Percentiles rank a stretch among this genome's conserved stretches.
Conservation (phyloP, 2,329 filamentous ascomycete genomes). For the Eutypella sp. region DNA sequence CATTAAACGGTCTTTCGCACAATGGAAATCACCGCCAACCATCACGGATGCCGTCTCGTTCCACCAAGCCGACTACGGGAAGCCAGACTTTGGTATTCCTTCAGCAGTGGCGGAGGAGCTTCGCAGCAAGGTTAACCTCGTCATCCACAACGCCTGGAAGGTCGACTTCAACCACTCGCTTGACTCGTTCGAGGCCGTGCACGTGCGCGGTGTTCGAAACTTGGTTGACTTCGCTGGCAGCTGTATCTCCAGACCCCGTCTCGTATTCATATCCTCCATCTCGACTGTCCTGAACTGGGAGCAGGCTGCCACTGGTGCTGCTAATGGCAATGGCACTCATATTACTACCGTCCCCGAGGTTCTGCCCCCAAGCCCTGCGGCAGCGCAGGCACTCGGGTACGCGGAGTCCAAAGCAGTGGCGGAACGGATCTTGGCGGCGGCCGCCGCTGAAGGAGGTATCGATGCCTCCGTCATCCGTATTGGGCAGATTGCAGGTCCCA, state of each 20-base stretch:
- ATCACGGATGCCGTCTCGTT: slow-evolving; percentile 1
- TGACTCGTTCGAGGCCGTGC: slow-evolving; percentile 11
- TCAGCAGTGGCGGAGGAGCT: slow-evolving; percentile 1
- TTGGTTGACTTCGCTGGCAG: slow-evolving; percentile 9
- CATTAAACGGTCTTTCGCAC: slow-evolving; percentile 3
- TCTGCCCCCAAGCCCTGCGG: slow-evolving; percentile 2
- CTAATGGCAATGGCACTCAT: not conserved
- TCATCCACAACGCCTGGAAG: slow-evolving; percentile 21
- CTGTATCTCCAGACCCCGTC: slow-evolving; percentile 1
- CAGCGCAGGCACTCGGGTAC: slow-evolving; percentile 11
- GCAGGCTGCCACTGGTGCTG: not conserved
- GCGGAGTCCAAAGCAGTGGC: slow-evolving; percentile 11
- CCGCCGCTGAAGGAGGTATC: slow-evolving; percentile 1
- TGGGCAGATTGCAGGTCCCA: slow-evolving; percentile 16
- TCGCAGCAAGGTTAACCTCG: not conserved
- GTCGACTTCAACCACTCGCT: slow-evolving; percentile 19
- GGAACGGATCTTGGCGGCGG: slow-evolving; percentile 10
- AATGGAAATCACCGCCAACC: slow-evolving; percentile 3
- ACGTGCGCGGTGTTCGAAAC: slow-evolving; percentile 12
- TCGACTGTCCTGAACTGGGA: slow-evolving; percentile 11
- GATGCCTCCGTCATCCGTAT: slow-evolving; percentile 9
- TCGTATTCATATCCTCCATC: slow-evolving; percentile 18
- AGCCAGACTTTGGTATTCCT: slow-evolving; percentile 2
- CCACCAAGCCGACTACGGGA: slow-evolving; percentile 7
- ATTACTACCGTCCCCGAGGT: slow-evolving; percentile 5